Conservation (phyloP, 2,329 filamentous ascomycete genomes). For the Leptographium lundbergii region DNA sequence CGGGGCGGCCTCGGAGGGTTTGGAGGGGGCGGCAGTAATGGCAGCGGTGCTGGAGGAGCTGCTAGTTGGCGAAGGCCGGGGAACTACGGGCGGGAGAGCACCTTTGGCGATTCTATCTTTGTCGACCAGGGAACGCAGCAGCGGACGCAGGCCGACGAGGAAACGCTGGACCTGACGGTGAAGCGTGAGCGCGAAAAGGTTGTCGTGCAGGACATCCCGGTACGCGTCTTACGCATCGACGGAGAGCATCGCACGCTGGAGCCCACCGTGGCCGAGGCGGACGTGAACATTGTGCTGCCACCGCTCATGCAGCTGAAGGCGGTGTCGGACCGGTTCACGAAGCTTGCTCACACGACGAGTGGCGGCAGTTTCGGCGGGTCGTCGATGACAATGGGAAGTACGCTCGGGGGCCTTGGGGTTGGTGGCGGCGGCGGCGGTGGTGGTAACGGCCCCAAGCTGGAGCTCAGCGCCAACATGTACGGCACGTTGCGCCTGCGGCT, state of each 20-base stretch:
- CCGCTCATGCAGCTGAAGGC: constrained; percentile 79
- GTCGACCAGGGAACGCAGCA: constrained; percentile 12
- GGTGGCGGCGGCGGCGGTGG: not conserved
- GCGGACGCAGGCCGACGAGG: constrained; percentile 8
- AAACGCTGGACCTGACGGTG: constrained; percentile 40
- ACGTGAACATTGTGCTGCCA: constrained; percentile 86
- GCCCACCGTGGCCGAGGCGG: constrained; percentile 77
- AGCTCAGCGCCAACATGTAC: constrained; percentile 89
- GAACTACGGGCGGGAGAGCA: constrained; percentile 16
- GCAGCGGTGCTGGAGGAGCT: constrained; percentile 18
- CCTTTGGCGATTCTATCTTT: constrained; percentile 28
- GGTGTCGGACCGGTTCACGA: constrained; percentile 91
- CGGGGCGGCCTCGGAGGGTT: constrained; percentile 20
- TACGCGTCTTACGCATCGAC: constrained; percentile 72
- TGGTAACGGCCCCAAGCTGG: constrained; percentile 48
- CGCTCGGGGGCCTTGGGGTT: not conserved
- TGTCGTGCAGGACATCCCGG: constrained; percentile 92
- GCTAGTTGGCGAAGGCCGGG: constrained; percentile 17
- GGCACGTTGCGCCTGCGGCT: constrained; percentile 72
- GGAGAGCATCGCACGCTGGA: constrained; percentile 91
- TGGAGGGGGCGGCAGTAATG: constrained; percentile 22
- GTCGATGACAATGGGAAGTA: constrained; percentile 13
- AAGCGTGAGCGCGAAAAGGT: constrained; percentile 72
- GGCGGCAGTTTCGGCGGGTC: constrained; percentile 6
- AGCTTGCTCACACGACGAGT: constrained; percentile 50